Base-by-base conservation (phyloP, 1,284 basidiomycete species). In the Cutaneotrichosporon sp. region DNA sequence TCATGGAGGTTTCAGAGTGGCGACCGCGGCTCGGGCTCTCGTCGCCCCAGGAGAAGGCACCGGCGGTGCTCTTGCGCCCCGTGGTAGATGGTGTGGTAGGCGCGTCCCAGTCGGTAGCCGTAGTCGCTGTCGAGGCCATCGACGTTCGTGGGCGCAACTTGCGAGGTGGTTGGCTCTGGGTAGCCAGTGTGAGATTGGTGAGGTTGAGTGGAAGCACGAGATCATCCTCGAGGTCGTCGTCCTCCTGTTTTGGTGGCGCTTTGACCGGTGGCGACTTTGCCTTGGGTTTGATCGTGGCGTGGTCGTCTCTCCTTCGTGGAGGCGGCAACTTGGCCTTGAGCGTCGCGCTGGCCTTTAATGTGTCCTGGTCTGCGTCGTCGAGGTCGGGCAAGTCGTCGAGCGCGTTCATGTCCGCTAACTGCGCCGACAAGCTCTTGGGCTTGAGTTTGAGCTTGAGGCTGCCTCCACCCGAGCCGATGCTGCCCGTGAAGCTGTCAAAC, bases 131-230 rank as follows among this genome's bases (percentile, higher is more conserved):
- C 11, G 76, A 76, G 3, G 72, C 66, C 46, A 69, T 62, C 0
- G 75, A 75, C 6, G 62, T 56, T 13, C 74, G 67, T 2, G 74
- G 69, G 13, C 60, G 60, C n/a, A 65, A 20, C 29, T 55, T 52
- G 24, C 55, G 54, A 14, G 62, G 58, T 13, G 45, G 47, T 56
- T 65, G 54, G 22, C 59, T 60, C 57, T 71, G 67, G n/a, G 72
- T 64, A 29, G 72, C 72, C 34, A 77, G 70, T 18, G 69, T 66
- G 51, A 77, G 68, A 54, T 77, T 76, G 13, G 69, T 72, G 31
- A 77, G 64, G 54, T 72, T 77, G 22, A 78, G 64, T 0, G 78
- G 78, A 7, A 79, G 63, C 7, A 71, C 71, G 51, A 79, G 71
- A 58, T 75, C 76, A 18, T 64, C 62, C 58, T 79, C 77, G 10